Evolutionary conservation across 2,329 filamentous ascomycete species (phyloP).

Genomic region (Waltergamsia citrina): DNA sequence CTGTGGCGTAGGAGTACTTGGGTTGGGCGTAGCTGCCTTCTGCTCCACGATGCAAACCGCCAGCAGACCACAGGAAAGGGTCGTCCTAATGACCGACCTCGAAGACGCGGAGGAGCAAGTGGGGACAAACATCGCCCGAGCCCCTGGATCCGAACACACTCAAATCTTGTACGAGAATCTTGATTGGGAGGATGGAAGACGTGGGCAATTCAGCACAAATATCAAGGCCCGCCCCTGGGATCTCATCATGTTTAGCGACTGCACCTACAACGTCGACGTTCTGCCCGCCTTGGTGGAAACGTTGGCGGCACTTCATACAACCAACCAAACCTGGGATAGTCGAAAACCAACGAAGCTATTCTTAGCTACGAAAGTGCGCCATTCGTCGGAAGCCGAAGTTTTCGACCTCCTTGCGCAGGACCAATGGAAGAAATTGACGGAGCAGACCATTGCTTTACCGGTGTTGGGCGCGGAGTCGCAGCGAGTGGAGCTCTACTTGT

Average conservation of each 20-base stretch:
- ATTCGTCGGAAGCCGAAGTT: constrained; percentile 39
- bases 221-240: constrained; percentile 35
- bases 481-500: constrained; percentile 42
- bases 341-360: constrained; percentile 31
- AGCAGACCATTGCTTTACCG: constrained; percentile 32
- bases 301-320: constrained; percentile 35
- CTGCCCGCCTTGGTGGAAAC: constrained; percentile 44
- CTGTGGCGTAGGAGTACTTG: constrained; percentile 46
- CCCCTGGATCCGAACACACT: constrained; percentile 5
- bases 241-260: constrained; percentile 46
- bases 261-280: constrained; percentile 51
- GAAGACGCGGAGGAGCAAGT: constrained; percentile 42
- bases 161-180: constrained; percentile 41
- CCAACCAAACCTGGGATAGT: constrained; percentile 13
- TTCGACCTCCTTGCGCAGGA: constrained; percentile 35
- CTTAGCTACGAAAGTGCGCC: constrained; percentile 46
- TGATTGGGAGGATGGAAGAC: constrained; percentile 44
- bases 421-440: constrained; percentile 33
- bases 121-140: constrained; percentile 32
- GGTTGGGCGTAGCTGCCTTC: constrained; percentile 34
- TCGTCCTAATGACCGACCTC: constrained; percentile 46
- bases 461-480: constrained; percentile 33
- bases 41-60: constrained; percentile 12
- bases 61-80: neutral
- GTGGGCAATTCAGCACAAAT: constrained; percentile 31